phyloP scores from a whole-genome alignment of 352 stramenopile genomes.

The Pythium rhizo-oryzae region DNA sequence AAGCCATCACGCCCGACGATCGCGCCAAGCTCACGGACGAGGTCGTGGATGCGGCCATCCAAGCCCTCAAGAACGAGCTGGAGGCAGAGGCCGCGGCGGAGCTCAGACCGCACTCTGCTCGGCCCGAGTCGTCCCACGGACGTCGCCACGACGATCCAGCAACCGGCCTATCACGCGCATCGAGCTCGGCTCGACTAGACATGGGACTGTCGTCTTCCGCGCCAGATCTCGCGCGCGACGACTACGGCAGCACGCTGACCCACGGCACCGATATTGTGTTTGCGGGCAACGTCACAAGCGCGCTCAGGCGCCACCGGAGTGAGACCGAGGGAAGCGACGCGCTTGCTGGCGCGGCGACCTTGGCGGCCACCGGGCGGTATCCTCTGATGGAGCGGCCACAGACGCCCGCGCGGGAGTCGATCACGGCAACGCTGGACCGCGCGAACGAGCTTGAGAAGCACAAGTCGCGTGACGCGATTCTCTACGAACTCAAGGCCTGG shows the following conservation, averaged over 20 bases:
- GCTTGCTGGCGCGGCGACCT: background rate
- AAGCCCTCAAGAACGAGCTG: slow-evolving; percentile 27
- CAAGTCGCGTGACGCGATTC: slow-evolving; percentile 64
- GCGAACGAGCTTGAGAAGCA: slow-evolving; percentile 68
- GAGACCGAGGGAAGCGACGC: slow-evolving; percentile 44
- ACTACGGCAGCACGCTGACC: slow-evolving; percentile 80
- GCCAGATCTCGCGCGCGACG: slow-evolving; percentile 29
- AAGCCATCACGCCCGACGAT: slow-evolving; percentile 42
- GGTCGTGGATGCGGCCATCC: slow-evolving; percentile 53
- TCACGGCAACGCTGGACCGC: slow-evolving; percentile 79
- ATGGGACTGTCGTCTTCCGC: background rate
- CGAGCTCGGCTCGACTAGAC: slow-evolving; percentile 12
- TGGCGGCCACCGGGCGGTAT: background rate
- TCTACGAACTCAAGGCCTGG: slow-evolving; percentile 70
- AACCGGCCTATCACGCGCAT: background rate
- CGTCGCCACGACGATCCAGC: slow-evolving; percentile 2
- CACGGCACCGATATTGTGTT: slow-evolving; percentile 89
- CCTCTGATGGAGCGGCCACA: slow-evolving; percentile 43
- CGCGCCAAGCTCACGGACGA: slow-evolving; percentile 47
- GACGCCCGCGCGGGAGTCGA: slow-evolving; percentile 68
- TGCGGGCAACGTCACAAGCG: slow-evolving; percentile 87
- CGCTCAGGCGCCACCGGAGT: slow-evolving; percentile 68
- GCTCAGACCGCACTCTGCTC: background rate
- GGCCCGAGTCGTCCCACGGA: slow-evolving; percentile 24
- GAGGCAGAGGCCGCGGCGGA: slow-evolving; percentile 7